A percentile compares a stretch with the other conserved stretches of the same genome.
Conservation (phyloP, 768 basidiomycete species). For the Boletales sp. region DNA sequence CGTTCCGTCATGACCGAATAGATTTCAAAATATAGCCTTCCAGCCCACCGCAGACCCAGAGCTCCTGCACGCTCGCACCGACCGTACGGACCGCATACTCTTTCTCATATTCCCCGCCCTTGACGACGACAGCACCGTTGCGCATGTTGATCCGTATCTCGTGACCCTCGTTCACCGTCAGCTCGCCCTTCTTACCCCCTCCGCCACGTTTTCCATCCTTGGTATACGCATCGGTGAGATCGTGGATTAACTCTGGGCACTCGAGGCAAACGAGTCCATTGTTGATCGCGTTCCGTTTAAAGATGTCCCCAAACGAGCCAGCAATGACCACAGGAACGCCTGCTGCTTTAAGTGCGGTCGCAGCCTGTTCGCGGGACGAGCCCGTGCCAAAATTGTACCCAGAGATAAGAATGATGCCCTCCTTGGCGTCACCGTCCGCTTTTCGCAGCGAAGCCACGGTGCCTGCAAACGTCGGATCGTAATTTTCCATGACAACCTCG, state of each 20-base stretch:
- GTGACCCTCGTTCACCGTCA: constrained; percentile 78
- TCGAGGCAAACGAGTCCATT: constrained; percentile 96
- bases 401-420: constrained; percentile 78
- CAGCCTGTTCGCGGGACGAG: constrained; percentile 97
- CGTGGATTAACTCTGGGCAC: constrained; percentile 82
- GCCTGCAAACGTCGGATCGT: constrained; percentile 82
- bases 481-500: constrained; percentile 99
- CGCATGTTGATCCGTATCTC: constrained; percentile 62
- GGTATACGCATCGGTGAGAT: constrained; percentile 74
- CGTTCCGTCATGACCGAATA: constrained; percentile 38
- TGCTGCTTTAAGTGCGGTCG: constrained; percentile 92
- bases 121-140: constrained; percentile 65
- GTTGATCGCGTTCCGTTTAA: constrained; percentile 99
- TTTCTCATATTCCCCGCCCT: constrained; percentile 39
- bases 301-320: constrained; percentile 99
- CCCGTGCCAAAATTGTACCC: constrained; percentile 99
- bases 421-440: constrained; percentile 31
- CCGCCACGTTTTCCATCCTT: constrained; percentile 71
- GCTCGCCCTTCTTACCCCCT: constrained; percentile 77
- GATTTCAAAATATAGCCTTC: constrained; percentile 87
- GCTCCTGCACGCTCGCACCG: constrained; percentile 92
- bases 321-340: constrained; percentile 92
- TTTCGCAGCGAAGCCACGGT: constrained; percentile 54
- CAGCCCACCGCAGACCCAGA: constrained; percentile 93
- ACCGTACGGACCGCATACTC: constrained; percentile 71